phyloP scores from a whole-genome alignment of 805 yeast species.

The Kazachstania martiniae region DNA sequence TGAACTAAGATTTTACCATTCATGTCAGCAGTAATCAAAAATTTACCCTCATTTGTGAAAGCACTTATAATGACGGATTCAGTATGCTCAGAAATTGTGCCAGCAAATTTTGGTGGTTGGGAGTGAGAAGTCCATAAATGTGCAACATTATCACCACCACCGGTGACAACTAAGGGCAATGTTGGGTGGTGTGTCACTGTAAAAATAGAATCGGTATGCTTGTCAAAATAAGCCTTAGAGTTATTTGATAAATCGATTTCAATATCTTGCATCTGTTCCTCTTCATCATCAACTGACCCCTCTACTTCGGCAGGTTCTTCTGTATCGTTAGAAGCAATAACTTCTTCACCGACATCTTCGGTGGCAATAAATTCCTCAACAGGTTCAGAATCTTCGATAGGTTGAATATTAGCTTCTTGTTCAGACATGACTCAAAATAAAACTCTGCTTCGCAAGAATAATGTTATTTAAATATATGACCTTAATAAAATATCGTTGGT shows the following conservation, averaged over 20 bases:
- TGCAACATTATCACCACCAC: conserved; percentile 90
- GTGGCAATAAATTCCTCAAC: conserved; percentile 30
- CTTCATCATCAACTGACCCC: conserved; percentile 28
- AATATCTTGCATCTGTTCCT: conserved; percentile 26
- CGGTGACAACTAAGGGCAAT: conserved; percentile 77
- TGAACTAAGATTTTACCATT: conserved; percentile 72
- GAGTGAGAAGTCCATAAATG: conserved; percentile 88
- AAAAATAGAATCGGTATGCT: conserved; percentile 80
- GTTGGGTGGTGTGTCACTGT: conserved; percentile 74
- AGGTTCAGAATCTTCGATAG: conserved; percentile 9
- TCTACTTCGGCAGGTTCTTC: conserved; percentile 29
- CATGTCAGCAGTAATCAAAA: conserved; percentile 88
- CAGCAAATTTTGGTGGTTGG: conserved; percentile 71
- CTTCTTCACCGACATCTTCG: conserved; percentile 36
- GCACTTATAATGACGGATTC: conserved; percentile 83
- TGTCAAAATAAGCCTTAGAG: conserved; percentile 81
- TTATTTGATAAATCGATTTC: conserved; percentile 86
- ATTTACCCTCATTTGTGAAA: conserved; percentile 75
- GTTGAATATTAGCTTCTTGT: conserved; percentile 4
- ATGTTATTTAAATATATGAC: too few species aligned
- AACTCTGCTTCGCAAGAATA: too few species aligned
- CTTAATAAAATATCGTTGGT: too few species aligned
- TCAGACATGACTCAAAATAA: too few species aligned
- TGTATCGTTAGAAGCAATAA: conserved; percentile 25
- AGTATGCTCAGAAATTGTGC: conserved; percentile 67